Conservation (phyloP, 495 filamentous ascomycete species). For the Achaetomiella virescens region DNA sequence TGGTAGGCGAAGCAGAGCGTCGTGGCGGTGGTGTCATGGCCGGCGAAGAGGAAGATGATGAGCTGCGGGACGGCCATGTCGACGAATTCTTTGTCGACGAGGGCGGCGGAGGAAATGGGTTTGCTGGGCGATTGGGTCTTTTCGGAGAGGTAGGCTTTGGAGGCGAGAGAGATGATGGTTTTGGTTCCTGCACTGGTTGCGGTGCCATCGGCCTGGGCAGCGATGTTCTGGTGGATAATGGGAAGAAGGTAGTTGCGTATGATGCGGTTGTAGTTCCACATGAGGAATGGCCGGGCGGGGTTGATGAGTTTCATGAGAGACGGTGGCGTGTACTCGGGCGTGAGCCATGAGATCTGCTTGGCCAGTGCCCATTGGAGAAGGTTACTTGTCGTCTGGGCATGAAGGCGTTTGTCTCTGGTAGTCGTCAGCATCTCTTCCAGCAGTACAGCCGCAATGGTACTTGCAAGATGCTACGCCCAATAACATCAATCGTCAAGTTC, state of each 20-base stretch:
- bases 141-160: slow-evolving; percentile 21
- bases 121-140: neutral
- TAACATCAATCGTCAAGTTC: slow-evolving; percentile 35
- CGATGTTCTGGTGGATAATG: slow-evolving; percentile 10
- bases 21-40: slow-evolving; percentile 39
- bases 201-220: neutral
- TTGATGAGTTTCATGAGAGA: neutral
- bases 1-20: slow-evolving; percentile 34
- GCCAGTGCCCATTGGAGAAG: slow-evolving; percentile 18
- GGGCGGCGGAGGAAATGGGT: neutral
- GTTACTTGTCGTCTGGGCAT: slow-evolving; percentile 13
- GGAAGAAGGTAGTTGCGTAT: slow-evolving; percentile 24
- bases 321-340: neutral
- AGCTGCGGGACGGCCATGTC: slow-evolving; percentile 24
- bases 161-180: slow-evolving; percentile 26
- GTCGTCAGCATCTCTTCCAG: too few species aligned
- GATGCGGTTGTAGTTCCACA: slow-evolving; percentile 20
- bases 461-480: slow-evolving; percentile 15
- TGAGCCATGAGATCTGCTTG: slow-evolving; percentile 15
- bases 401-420: neutral
- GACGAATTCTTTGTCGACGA: slow-evolving; percentile 15
- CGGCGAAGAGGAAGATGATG: slow-evolving; percentile 39
- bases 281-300: slow-evolving; percentile 3
- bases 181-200: slow-evolving; percentile 42
- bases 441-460: too few species aligned